A percentile compares a stretch with the other conserved stretches of the same genome.
phyloP scores from a whole-genome alignment of 768 basidiomycete species.

The Pisolithus microcarpus region DNA sequence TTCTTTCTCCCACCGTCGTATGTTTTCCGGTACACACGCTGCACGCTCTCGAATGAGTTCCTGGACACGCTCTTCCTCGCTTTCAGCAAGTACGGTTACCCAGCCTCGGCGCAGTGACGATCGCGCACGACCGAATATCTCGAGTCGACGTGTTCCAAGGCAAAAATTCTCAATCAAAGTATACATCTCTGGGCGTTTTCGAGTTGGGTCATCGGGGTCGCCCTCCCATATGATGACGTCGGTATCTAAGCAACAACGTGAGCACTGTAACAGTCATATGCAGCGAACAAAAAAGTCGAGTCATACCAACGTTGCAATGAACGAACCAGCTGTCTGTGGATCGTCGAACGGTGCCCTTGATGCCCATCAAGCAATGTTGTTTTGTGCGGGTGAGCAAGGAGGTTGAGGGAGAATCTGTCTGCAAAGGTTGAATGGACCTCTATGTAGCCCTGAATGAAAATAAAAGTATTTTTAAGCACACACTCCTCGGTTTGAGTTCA shows the following conservation, averaged over 20 bases:
- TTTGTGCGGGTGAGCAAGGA: no score
- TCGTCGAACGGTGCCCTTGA: conserved; percentile 90
- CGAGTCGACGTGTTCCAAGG: conserved; percentile 82
- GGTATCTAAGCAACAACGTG: conserved; percentile 50
- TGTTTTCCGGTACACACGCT: conserved; percentile 20
- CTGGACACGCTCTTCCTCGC: conserved; percentile 49
- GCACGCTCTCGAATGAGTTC: conserved; percentile 25
- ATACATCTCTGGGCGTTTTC: no score
- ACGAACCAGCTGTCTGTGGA: conserved; percentile 97
- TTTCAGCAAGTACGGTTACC: conserved; percentile 76
- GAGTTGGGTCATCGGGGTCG: no score
- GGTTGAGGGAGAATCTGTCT: conserved; percentile 83
- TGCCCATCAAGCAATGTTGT: conserved; percentile 97
- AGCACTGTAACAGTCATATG: not conserved
- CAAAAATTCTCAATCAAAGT: no score
- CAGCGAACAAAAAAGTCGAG: not conserved
- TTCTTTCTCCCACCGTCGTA: conserved; percentile 51
- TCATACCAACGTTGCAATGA: conserved; percentile 92
- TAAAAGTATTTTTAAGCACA: conserved; percentile 18
- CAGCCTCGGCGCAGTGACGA: conserved; percentile 78
- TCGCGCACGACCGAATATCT: conserved; percentile 71
- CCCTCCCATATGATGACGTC: conserved; percentile 96
- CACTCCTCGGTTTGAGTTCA: conserved; percentile 59
- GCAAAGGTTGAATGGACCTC: conserved; percentile 5
- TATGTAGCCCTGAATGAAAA: no score